phyloP scores from a whole-genome alignment of 495 filamentous ascomycete genomes.

The Podospora didyma region DNA sequence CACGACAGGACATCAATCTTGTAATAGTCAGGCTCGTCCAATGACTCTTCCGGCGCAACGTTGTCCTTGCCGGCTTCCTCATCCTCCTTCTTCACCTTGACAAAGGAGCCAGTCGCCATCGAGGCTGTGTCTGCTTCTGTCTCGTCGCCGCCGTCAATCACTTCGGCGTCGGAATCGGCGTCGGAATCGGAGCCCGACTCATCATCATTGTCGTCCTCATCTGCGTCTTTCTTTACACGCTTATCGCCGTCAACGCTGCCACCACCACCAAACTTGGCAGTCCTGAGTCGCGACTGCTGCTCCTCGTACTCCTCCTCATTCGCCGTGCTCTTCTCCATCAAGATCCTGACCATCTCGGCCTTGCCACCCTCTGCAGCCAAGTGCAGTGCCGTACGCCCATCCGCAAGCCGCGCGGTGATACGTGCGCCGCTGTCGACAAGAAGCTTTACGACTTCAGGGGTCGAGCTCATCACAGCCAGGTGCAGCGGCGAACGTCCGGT shows the following conservation, averaged over 20 bases:
- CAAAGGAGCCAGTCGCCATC: conserved; percentile 60
- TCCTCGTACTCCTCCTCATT: conserved; percentile 66
- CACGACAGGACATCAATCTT: conserved; percentile 71
- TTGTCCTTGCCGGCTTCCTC: conserved; percentile 20
- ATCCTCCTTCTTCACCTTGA: conserved; percentile 54
- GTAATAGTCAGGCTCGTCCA: conserved; percentile 70
- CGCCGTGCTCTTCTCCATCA: conserved; percentile 63
- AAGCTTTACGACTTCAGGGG: conserved; percentile 60
- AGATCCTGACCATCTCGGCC: conserved; percentile 61
- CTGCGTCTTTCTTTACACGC: conserved; percentile 1
- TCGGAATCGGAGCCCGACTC: conserved; percentile 16
- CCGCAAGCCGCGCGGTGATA: conserved; percentile 64
- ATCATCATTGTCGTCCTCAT: conserved; percentile 7
- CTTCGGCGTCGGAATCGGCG: conserved; percentile 27
- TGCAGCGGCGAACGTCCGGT: conserved; percentile 77
- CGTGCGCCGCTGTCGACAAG: conserved; percentile 69
- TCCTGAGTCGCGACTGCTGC: conserved; percentile 43
- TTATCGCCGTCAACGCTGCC: conserved; percentile 6
- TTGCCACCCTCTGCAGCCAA: conserved; percentile 67
- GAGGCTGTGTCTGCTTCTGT: conserved; percentile 38
- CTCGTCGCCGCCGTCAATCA: conserved; percentile 39
- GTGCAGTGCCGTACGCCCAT: conserved; percentile 76
- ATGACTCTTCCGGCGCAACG: conserved; percentile 46
- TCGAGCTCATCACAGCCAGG: conserved; percentile 63
- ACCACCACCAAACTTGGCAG: conserved; percentile 29